Percentiles rank a stretch among this genome's conserved stretches.
Conservation (phyloP, 1,284 basidiomycete species). For the Sanghuangporus baumii region DNA sequence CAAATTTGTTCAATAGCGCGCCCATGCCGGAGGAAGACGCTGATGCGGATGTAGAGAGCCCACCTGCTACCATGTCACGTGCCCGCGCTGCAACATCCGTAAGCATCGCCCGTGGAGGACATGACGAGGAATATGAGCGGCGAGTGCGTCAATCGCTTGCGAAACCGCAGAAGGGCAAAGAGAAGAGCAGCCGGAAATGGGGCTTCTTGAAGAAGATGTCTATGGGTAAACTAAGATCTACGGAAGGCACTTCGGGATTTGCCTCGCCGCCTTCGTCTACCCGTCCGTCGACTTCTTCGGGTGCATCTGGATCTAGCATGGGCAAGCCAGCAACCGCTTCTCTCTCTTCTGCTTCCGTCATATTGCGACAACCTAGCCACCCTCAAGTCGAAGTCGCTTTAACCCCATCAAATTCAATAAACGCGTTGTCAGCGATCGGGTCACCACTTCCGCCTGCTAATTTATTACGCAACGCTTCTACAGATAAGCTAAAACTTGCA, state of each 20-base stretch:
- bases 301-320: constrained; percentile 16
- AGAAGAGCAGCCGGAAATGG: constrained; percentile 67
- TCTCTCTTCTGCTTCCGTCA: neutral
- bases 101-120: constrained; percentile 11
- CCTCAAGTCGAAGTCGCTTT: constrained; percentile 20
- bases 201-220: constrained; percentile 97
- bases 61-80: constrained; percentile 8
- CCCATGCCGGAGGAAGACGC: constrained; percentile 23
- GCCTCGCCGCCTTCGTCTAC: constrained; percentile 32
- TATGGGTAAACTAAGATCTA: constrained; percentile 73
- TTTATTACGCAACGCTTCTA: constrained; percentile 24
- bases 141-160: constrained; percentile 29
- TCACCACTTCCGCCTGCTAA: constrained; percentile 55
- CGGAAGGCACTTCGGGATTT: constrained; percentile 30
- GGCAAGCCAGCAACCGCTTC: constrained; percentile 10
- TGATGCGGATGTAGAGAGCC: constrained; percentile 11
- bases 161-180: constrained; percentile 37
- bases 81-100: constrained; percentile 4
- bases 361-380: constrained; percentile 21
- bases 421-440: constrained; percentile 51
- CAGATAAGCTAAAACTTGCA: constrained; percentile 24
- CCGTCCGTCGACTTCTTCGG: constrained; percentile 28
- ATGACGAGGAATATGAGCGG: constrained; percentile 9
- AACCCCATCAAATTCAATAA: constrained; percentile 2
- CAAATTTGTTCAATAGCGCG: constrained; percentile 31